Evolutionary conservation across 2,329 filamentous ascomycete species (phyloP).

Genomic region (Botrytis tulipae): DNA sequence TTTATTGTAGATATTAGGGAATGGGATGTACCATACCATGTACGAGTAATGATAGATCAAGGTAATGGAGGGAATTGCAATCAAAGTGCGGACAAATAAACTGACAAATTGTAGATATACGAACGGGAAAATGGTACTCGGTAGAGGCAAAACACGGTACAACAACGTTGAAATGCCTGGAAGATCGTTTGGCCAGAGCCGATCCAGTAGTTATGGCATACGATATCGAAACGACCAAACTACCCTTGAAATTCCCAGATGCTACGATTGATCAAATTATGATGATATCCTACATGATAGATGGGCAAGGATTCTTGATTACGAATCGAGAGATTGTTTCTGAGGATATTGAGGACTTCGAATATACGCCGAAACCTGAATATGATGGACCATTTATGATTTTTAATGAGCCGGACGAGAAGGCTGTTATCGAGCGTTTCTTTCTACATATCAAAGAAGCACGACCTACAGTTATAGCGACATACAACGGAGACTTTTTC

Average conservation of each 20-base stretch:
- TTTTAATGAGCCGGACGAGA: constrained; percentile 96
- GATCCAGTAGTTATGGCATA: constrained; percentile 99
- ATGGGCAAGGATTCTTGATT: constrained; percentile 95
- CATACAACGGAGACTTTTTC: constrained; percentile 99
- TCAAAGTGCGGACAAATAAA: background rate
- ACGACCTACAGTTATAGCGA: constrained; percentile 92
- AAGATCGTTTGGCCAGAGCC: constrained; percentile 83
- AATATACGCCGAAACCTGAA: constrained; percentile 96
- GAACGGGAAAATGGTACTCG: constrained; percentile 95
- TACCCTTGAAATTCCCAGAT: constrained; percentile 95
- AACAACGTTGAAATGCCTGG: constrained; percentile 78
- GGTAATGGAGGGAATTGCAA: constrained; percentile 47
- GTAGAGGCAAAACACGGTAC: constrained; percentile 91
- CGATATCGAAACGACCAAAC: constrained; percentile 97
- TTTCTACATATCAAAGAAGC: constrained; percentile 95
- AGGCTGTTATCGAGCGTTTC: constrained; percentile 82
- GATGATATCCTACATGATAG: constrained; percentile 99
- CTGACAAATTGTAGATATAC: constrained; percentile 65
- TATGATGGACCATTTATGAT: constrained; percentile 95
- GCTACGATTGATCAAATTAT: constrained; percentile 94
- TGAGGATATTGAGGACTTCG: constrained; percentile 95
- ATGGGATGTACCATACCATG: constrained; percentile 99
- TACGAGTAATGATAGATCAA: constrained; percentile 96
- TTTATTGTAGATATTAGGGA: constrained; percentile 98
- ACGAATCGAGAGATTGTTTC: constrained; percentile 98